A percentile compares a stretch with the other conserved stretches of the same genome.
These are phyloP conservation scores for Trichopus zeylanicus DNA, from an alignment of 116 monocot species.

Conservation along the genomic window DNA sequence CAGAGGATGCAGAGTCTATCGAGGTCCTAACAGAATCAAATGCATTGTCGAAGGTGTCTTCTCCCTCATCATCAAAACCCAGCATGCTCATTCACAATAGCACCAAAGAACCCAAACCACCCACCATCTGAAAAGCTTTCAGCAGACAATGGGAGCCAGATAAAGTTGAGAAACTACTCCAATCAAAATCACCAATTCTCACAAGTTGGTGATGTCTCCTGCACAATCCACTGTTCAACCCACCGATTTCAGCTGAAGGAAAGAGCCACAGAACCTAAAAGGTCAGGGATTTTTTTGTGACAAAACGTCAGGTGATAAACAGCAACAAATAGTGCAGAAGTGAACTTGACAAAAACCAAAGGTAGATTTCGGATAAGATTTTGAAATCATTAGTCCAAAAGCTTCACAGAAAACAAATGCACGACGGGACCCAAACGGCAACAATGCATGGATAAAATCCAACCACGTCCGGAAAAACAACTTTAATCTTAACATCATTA, in stretches of 20 bases:
- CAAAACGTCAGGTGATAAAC: background rate
- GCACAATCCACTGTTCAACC: too few relatives aligned
- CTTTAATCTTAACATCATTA: background rate
- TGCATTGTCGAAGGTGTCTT: conserved; percentile 47
- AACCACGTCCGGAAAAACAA: background rate
- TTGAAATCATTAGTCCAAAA: too few relatives aligned
- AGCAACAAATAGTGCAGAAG: background rate
- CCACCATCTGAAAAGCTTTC: background rate
- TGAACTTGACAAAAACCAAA: background rate
- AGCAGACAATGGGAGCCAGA: background rate
- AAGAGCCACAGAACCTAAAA: too few relatives aligned
- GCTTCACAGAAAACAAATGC: background rate
- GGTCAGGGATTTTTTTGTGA: too few relatives aligned
- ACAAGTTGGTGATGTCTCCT: background rate
- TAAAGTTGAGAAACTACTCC: background rate
- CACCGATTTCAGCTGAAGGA: too few relatives aligned
- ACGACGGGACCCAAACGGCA: background rate
- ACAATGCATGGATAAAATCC: background rate
- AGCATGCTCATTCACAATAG: conserved; percentile 26
- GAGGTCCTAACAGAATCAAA: conserved; percentile 22
- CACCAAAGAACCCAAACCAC: background rate
- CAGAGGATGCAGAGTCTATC: conserved; percentile 19
- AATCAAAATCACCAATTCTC: background rate
- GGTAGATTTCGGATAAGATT: background rate
- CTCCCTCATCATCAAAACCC: conserved; percentile 17